Evolutionary conservation across 78 protist genomes (phyloP).

Genomic region (Dictyostelium citrinum): DNA sequence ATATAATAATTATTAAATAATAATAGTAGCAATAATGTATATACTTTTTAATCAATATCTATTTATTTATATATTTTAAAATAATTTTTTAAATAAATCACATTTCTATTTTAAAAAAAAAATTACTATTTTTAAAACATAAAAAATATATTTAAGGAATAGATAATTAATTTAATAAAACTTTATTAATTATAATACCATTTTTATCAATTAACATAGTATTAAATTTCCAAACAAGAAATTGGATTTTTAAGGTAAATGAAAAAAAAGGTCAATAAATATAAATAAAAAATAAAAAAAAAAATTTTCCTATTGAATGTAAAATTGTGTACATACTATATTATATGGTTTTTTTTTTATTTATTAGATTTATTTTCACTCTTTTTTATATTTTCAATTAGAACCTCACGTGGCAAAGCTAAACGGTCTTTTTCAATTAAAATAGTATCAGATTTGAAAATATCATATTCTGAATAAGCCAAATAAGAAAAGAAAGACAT

Average conservation of each 20-base stretch:
- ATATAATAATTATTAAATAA: background rate
- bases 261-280: too few species aligned
- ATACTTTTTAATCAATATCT: background rate
- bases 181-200: too few species aligned
- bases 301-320: too few species aligned
- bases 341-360: background rate
- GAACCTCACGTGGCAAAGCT: constrained; percentile 25
- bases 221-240: too few species aligned
- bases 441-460: constrained; percentile 40
- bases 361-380: background rate
- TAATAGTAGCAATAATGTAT: background rate
- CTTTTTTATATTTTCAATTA: background rate
- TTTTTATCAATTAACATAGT: too few species aligned
- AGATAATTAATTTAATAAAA: too few species aligned
- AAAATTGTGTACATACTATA: background rate
- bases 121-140: too few species aligned
- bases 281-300: too few species aligned
- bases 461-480: constrained; percentile 60
- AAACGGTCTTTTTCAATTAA: constrained; percentile 34
- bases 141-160: too few species aligned
- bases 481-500: constrained; percentile 83
- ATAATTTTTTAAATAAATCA: background rate
- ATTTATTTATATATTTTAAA: background rate
- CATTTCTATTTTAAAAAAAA: background rate
- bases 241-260: too few species aligned